Conservation (phyloP, 2,329 filamentous ascomycete species). For the Botrytis deweyae region DNA sequence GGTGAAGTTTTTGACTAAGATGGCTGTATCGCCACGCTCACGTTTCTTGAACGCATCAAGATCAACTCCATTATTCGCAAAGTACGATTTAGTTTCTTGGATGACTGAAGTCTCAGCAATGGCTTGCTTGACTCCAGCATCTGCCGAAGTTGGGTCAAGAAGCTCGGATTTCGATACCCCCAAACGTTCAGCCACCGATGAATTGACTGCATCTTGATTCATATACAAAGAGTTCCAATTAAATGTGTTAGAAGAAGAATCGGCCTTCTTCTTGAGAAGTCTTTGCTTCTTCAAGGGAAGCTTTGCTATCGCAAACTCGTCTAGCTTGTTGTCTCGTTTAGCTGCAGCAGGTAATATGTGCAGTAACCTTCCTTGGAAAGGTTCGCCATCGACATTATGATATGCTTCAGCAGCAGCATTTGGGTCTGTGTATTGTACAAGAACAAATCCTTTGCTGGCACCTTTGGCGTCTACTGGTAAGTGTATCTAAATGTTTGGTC, state of each 20-base stretch:
- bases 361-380: conserved; percentile 88
- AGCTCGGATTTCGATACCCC: conserved; percentile 89
- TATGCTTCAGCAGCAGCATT: conserved; percentile 77
- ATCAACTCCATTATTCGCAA: conserved; percentile 83
- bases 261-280: conserved; percentile 79
- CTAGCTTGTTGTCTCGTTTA: conserved; percentile 77
- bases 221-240: conserved; percentile 99
- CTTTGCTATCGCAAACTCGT: conserved; percentile 88
- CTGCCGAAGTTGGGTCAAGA: conserved; percentile 90
- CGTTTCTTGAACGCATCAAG: conserved; percentile 85
- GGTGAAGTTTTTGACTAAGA: conserved; percentile 93
- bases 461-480: conserved; percentile 73
- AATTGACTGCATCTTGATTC: conserved; percentile 93
- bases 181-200: conserved; percentile 80
- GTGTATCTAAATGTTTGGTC: conserved; percentile 69
- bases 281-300: conserved; percentile 93
- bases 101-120: conserved; percentile 96
- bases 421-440: conserved; percentile 74
- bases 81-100: conserved; percentile 93
- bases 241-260: conserved; percentile 76
- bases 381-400: conserved; percentile 73
- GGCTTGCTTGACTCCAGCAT: conserved; percentile 93
- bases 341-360: conserved; percentile 84
- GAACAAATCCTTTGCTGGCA: conserved; percentile 84
- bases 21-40: conserved; percentile 79